A percentile compares a stretch with the other conserved stretches of the same genome.
Conservation (phyloP, 805 yeast genomes). For the Candida coquimbonensis region DNA sequence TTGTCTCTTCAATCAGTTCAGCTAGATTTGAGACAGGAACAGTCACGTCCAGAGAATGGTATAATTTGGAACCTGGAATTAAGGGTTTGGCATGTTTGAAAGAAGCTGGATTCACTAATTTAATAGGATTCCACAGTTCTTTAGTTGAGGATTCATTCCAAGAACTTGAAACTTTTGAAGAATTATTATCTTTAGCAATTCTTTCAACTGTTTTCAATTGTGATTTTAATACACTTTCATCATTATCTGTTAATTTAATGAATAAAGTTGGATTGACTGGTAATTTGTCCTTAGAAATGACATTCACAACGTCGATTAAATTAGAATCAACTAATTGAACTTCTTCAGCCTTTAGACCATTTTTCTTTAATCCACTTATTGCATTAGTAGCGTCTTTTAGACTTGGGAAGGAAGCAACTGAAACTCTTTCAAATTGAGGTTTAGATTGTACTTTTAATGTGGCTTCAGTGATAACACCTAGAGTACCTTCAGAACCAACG, state of each 20-base stretch:
- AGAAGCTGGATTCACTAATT: conserved; percentile 54
- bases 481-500: conserved; percentile 72
- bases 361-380: conserved; percentile 49
- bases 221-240: conserved; percentile 31
- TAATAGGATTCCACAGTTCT: conserved; percentile 66
- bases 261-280: conserved; percentile 48
- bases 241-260: conserved; percentile 50
- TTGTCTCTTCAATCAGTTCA: conserved; percentile 49
- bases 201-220: conserved; percentile 42
- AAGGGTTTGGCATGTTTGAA: conserved; percentile 50
- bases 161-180: conserved; percentile 52
- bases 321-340: conserved; percentile 64
- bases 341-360: conserved; percentile 60
- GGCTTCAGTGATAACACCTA: conserved; percentile 74
- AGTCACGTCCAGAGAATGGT: conserved; percentile 60
- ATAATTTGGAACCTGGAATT: conserved; percentile 28
- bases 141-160: conserved; percentile 46
- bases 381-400: conserved; percentile 64
- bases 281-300: conserved; percentile 38
- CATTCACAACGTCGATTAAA: conserved; percentile 58
- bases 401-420: conserved; percentile 59
- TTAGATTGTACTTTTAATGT: conserved; percentile 61
- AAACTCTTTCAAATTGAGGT: conserved; percentile 57
- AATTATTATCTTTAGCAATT: conserved; percentile 34
- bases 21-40: conserved; percentile 67